Evolutionary conservation across 2,329 filamentous ascomycete genomes (phyloP).

Genomic region (Fusarium sp.): DNA sequence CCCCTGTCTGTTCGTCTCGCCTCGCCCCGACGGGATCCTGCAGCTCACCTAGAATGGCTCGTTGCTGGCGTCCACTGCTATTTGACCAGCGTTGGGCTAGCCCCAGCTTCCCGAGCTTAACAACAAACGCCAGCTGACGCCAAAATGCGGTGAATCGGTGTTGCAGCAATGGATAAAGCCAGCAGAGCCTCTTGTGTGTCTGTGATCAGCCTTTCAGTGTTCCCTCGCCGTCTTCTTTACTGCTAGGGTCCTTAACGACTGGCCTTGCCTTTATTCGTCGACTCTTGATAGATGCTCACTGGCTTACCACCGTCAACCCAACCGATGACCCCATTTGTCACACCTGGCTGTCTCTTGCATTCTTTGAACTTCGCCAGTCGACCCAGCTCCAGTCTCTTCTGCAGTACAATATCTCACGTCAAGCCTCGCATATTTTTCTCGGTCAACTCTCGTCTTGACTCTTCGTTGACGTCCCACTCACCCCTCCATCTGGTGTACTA

Average conservation of each 20-base stretch:
- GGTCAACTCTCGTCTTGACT: constrained; percentile 28
- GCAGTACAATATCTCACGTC: constrained; percentile 1
- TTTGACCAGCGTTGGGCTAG: constrained; percentile 32
- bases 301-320: constrained; percentile 34
- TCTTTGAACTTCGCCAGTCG: constrained; percentile 31
- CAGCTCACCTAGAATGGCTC: constrained; percentile 39
- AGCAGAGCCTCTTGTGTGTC: constrained; percentile 28
- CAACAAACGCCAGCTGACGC: constrained; percentile 35
- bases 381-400: constrained; percentile 2
- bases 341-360: constrained; percentile 25
- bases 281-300: constrained; percentile 34
- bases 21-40: constrained; percentile 33
- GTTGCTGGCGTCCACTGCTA: constrained; percentile 21
- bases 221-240: constrained; percentile 16
- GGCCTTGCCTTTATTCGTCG: constrained; percentile 32
- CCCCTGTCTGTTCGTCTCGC: constrained; percentile 31
- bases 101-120: constrained; percentile 33
- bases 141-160: constrained; percentile 45
- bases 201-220: constrained; percentile 13
- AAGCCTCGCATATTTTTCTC: constrained; percentile 12
- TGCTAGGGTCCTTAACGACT: constrained; percentile 23
- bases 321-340: constrained; percentile 34
- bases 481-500: constrained; percentile 34
- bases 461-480: constrained; percentile 38
- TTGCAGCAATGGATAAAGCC: constrained; percentile 24